Evolutionary conservation across 345 rosid genomes (phyloP).

Genomic region (Populus tremula): DNA sequence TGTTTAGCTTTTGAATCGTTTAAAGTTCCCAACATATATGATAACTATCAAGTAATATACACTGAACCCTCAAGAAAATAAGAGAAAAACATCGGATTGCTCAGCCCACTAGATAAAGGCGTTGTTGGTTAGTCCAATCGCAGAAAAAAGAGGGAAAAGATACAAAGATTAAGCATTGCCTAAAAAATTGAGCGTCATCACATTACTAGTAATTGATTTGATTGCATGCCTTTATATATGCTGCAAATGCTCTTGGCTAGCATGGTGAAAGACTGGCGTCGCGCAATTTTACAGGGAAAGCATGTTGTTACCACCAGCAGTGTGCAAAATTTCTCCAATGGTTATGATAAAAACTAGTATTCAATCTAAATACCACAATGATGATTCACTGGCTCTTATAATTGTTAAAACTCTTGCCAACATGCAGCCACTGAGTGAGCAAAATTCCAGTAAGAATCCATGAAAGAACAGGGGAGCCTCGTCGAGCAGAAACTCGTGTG

Average conservation of each 20-base stretch:
- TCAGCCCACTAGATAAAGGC: neutral
- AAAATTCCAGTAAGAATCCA: neutral
- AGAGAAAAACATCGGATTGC: neutral
- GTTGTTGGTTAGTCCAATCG: neutral
- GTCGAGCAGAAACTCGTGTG: neutral
- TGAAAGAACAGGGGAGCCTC: neutral
- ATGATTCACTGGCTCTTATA: neutral
- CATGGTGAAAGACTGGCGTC: neutral
- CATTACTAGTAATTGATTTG: neutral
- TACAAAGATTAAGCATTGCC: neutral
- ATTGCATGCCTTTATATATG: neutral
- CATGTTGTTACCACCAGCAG: neutral
- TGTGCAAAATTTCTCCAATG: neutral
- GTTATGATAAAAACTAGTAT: neutral
- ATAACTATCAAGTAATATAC: neutral
- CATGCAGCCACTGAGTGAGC: neutral
- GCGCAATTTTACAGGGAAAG: neutral
- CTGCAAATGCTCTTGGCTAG: neutral
- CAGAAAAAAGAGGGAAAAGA: neutral
- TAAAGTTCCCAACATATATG: neutral
- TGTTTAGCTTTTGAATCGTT: neutral
- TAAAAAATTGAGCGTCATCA: neutral
- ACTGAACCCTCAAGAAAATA: neutral
- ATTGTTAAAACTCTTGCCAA: neutral
- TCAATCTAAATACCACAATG: constrained; percentile 3